A percentile compares a stretch with the other conserved stretches of the same genome.
Conservation (phyloP, 768 basidiomycete genomes). For the Boletus rubescentipes region DNA sequence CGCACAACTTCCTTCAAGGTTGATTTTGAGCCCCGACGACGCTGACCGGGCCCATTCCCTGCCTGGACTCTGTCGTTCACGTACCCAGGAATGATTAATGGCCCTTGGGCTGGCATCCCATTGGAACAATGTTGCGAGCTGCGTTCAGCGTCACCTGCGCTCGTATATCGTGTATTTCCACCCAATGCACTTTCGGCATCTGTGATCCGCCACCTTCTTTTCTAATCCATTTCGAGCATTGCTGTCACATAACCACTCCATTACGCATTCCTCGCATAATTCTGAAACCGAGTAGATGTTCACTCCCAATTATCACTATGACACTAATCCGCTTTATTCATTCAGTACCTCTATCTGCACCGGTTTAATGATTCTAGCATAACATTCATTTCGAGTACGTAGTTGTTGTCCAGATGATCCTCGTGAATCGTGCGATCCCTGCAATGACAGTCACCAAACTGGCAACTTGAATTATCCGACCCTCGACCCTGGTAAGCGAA, state of each 20-base stretch:
- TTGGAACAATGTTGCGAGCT: conserved; percentile 1
- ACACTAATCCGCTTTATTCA: conserved; percentile 34
- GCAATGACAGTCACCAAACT: conserved; percentile 5
- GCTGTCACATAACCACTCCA: conserved; percentile 42
- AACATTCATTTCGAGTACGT: conserved; percentile 26
- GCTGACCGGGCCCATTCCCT: conserved; percentile 26
- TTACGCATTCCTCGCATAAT: conserved; percentile 36
- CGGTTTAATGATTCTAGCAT: conserved; percentile 33
- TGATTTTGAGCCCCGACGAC: conserved; percentile 52
- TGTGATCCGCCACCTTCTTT: conserved; percentile 28
- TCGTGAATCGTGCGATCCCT: conserved; percentile 6
- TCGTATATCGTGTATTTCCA: conserved; percentile 16
- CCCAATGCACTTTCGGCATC: conserved; percentile 22
- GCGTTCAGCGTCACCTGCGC: conserved; percentile 9
- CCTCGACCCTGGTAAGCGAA: conserved; percentile 25
- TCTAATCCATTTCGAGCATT: conserved; percentile 28
- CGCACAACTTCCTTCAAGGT: conserved; percentile 72
- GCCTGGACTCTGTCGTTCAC: conserved; percentile 3
- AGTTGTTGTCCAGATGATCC: conserved; percentile 7
- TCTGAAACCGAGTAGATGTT: conserved; percentile 30
- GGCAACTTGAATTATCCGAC: neutral
- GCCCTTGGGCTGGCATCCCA: conserved; percentile 20
- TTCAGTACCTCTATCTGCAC: conserved; percentile 25
- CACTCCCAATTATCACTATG: conserved; percentile 28
- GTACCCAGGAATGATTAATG: conserved; percentile 3